Base-by-base conservation (phyloP, 1,284 basidiomycete genomes). In the Leccinum angustisporum region DNA sequence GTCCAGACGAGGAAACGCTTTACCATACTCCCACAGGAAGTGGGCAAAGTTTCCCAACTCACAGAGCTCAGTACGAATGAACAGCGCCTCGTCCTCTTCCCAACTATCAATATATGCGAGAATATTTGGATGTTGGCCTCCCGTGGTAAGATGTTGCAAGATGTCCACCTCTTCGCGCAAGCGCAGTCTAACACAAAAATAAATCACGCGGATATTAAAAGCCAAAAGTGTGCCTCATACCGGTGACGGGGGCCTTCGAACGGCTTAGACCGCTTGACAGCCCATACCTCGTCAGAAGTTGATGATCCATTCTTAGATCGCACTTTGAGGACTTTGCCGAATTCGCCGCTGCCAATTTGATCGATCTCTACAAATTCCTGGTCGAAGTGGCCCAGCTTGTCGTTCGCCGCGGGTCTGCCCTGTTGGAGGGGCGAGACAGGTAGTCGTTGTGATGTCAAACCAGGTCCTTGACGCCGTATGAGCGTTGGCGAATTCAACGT, bases 151-250 rank as follows among this genome's bases (percentile, higher is more conserved):
- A 70, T 94, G 89, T 65, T 92, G 86, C 40, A 99, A 83, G 64
- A 97, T 89, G 69, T 98, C 94, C 50, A 97, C 95, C 78, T 99
- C 97, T 77, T 99, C 97, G 5, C 95, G 85, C 68, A 98, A 84
- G 33, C 97, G 91, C 59, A 92, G 80, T 60, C 94, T 95, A 65
- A 58, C 43, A 67, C 59, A 62, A 56, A 53, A 59, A 57, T 66
- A 61, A 54, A 48, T 60, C 21, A 30, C 40, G 5, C 54, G 65
- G 65, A 62, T 43, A 70, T 63, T 55, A 61, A 64, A 54, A 25
- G 18, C 18, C 33, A 27, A 46, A 33, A 5, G 16, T 27, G 46
- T 13, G 34, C 2, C n/a, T 5, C 65, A 51, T 76, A 95, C 92
- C 94, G 84, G 79, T 98, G 97, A 74, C 90, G 89, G 46, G 87